These are phyloP conservation scores for Singerocomus rubriflavus DNA, from an alignment of 1,284 basidiomycete genomes.

Conservation along the genomic window DNA sequence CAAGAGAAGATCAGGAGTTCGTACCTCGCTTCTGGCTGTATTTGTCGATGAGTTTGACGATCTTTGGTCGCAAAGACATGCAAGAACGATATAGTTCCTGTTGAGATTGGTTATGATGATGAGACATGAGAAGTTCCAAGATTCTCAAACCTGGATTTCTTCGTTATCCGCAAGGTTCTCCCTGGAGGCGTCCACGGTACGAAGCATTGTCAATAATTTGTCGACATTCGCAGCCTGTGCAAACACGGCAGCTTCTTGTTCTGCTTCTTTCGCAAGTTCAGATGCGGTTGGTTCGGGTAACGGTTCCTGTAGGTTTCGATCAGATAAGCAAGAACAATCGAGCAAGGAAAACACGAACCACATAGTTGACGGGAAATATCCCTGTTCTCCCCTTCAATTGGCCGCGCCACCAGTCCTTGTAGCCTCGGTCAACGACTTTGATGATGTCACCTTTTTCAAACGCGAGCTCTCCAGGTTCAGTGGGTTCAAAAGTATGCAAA, in stretches of 20 bases:
- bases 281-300: conserved; percentile 81
- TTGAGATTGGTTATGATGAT: background rate
- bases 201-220: conserved; percentile 77
- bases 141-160: conserved; percentile 74
- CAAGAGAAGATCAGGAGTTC: conserved; percentile 9
- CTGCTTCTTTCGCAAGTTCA: conserved; percentile 82
- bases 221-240: conserved; percentile 86
- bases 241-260: conserved; percentile 88
- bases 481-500: conserved; percentile 86
- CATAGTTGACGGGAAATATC: conserved; percentile 98
- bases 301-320: conserved; percentile 58
- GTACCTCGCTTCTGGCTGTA: conserved; percentile 91
- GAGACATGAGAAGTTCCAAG: background rate
- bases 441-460: conserved; percentile 95
- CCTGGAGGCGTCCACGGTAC: conserved; percentile 70
- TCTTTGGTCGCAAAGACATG: conserved; percentile 89
- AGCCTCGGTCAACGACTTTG: conserved; percentile 92
- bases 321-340: conserved; percentile 1
- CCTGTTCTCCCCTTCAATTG: conserved; percentile 91
- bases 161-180: conserved; percentile 93
- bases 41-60: conserved; percentile 95
- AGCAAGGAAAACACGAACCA: conserved; percentile 50
- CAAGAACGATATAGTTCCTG: conserved; percentile 89
- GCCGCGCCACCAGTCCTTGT: conserved; percentile 99
- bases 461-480: conserved; percentile 87